Evolutionary conservation across 23 red algal genomes (phyloP).

Genomic region (Gracilaria gracilis): DNA sequence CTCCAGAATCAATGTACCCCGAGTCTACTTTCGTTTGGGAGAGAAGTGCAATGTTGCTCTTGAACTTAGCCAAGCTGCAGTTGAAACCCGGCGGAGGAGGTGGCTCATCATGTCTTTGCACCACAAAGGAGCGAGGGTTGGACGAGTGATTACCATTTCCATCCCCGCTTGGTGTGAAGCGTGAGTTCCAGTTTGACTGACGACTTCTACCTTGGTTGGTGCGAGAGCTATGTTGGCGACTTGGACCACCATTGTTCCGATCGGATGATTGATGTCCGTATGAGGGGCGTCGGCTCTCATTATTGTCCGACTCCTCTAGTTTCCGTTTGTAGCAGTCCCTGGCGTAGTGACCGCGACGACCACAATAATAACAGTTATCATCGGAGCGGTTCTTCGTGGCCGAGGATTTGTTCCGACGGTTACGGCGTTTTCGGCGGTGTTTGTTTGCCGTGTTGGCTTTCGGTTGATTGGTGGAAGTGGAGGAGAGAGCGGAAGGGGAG

Average conservation of each 20-base stretch:
- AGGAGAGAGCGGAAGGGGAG: not conserved
- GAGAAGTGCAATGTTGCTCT: not conserved
- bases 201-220: too few relatives aligned
- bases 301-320: not conserved
- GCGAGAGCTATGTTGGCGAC: too few relatives aligned
- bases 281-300: not conserved
- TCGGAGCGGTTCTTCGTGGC: not conserved
- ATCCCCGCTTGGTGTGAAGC: not conserved
- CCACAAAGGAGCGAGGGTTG: not conserved
- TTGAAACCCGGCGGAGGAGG: not conserved
- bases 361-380: not conserved
- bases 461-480: not conserved
- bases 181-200: not conserved
- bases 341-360: not conserved
- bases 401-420: not conserved
- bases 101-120: conserved; percentile 12
- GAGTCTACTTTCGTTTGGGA: not conserved
- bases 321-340: conserved; percentile 1
- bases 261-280: not conserved
- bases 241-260: too few relatives aligned
- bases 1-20: conserved; percentile 37
- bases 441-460: not conserved
- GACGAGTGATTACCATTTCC: not conserved
- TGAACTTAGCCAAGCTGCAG: not conserved
- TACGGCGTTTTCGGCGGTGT: not conserved